phyloP scores from a whole-genome alignment of 352 stramenopile genomes.

The Phytopythium sindhum region DNA sequence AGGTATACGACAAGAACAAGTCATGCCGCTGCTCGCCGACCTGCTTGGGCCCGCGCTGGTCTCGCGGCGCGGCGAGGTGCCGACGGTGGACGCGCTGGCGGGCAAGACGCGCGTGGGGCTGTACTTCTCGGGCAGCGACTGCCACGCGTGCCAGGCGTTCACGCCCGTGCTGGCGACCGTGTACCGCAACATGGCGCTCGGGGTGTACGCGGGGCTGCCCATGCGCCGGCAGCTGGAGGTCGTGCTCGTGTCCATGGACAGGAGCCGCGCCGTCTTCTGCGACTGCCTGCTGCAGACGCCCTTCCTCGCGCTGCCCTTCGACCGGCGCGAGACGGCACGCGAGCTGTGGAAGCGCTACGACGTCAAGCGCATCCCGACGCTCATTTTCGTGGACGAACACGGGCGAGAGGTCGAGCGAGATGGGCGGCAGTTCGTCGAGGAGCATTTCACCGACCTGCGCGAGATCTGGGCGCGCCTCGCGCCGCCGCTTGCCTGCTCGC shows the following conservation, averaged over 20 bases:
- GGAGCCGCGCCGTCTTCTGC: slow-evolving; percentile 46
- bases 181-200: slow-evolving; percentile 64
- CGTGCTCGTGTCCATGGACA: slow-evolving; percentile 61
- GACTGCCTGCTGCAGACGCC: slow-evolving; percentile 56
- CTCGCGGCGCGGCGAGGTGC: slow-evolving; percentile 47
- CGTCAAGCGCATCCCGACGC: slow-evolving; percentile 62
- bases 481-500: slow-evolving; percentile 13
- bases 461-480: slow-evolving; percentile 58
- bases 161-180: slow-evolving; percentile 59
- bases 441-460: slow-evolving; percentile 55
- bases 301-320: slow-evolving; percentile 55
- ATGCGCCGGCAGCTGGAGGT: slow-evolving; percentile 63
- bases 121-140: slow-evolving; percentile 68
- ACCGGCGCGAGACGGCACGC: slow-evolving; percentile 43
- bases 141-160: slow-evolving; percentile 55
- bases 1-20: neutral
- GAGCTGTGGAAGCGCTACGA: slow-evolving; percentile 67
- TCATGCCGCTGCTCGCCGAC: slow-evolving; percentile 54
- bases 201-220: slow-evolving; percentile 42
- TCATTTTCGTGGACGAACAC: slow-evolving; percentile 64
- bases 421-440: slow-evolving; percentile 56
- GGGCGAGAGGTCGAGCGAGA: slow-evolving; percentile 61
- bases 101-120: slow-evolving; percentile 53
- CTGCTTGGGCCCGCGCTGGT: slow-evolving; percentile 50
- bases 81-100: slow-evolving; percentile 45